Percentiles rank a stretch among this genome's conserved stretches.
Evolutionary conservation across 2,329 filamentous ascomycete genomes (phyloP).

Genomic region (Microcyclospora pomicola): DNA sequence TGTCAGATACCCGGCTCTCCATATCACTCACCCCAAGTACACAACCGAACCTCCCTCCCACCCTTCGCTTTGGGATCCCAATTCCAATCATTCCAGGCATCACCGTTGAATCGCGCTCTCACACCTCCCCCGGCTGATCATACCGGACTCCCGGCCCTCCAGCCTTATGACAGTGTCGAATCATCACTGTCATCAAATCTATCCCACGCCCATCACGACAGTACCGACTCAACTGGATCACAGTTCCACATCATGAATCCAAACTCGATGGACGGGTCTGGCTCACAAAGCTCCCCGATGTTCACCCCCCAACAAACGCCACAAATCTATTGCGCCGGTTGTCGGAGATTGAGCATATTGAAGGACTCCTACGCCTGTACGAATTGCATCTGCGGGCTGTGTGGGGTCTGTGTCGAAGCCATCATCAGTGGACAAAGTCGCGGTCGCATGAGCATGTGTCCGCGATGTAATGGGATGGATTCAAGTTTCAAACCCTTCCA

Average conservation of each 20-base stretch:
- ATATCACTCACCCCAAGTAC: slow-evolving; percentile 37
- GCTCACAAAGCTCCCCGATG: slow-evolving; percentile 45
- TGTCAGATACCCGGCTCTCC: slow-evolving; percentile 35
- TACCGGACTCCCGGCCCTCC: slow-evolving; percentile 27
- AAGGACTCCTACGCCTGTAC: slow-evolving; percentile 86
- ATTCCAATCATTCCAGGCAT: slow-evolving; percentile 65
- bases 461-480: slow-evolving; percentile 63
- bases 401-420: slow-evolving; percentile 72
- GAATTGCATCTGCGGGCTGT: slow-evolving; percentile 89
- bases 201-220: slow-evolving; percentile 19
- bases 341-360: slow-evolving; percentile 60
- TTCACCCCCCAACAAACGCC: slow-evolving; percentile 31
- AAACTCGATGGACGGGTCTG: slow-evolving; percentile 30
- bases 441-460: slow-evolving; percentile 57
- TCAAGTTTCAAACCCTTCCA: slow-evolving; percentile 75
- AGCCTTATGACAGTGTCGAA: slow-evolving; percentile 86
- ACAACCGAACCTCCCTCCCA: slow-evolving; percentile 47
- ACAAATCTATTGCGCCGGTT: slow-evolving; percentile 87
- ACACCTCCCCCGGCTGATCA: slow-evolving; percentile 53
- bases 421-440: slow-evolving; percentile 59
- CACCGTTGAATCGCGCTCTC: slow-evolving; percentile 76
- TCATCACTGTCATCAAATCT: slow-evolving; percentile 33
- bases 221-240: slow-evolving; percentile 44
- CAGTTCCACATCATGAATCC: slow-evolving; percentile 44
- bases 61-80: slow-evolving; percentile 37